Percentiles rank a stretch among this genome's conserved stretches.
Evolutionary conservation across 2,329 filamentous ascomycete species (phyloP).

Genomic region (Zasmidium angulare): DNA sequence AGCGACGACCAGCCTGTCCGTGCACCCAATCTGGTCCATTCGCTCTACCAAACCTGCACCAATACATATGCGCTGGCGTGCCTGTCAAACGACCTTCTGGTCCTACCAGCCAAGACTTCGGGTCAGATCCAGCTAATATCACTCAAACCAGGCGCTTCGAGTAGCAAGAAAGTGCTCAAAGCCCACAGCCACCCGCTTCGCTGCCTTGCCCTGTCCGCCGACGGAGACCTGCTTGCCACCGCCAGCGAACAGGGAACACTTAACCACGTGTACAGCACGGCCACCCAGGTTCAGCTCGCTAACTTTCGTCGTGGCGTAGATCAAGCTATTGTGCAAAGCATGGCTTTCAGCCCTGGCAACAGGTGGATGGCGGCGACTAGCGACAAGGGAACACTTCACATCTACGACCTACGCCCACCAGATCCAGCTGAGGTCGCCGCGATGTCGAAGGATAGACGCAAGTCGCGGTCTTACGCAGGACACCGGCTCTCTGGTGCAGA

Average conservation of each 20-base stretch:
- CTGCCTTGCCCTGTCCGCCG: conserved; percentile 74
- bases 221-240: conserved; percentile 80
- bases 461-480: conserved; percentile 20
- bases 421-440: conserved; percentile 11
- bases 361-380: conserved; percentile 85
- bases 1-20: conserved; percentile 1
- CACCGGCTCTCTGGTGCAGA: conserved; percentile 23
- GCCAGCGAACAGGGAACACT: conserved; percentile 92
- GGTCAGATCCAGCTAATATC: conserved; percentile 91
- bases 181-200: conserved; percentile 79
- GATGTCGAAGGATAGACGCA: conserved; percentile 14
- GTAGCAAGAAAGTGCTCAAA: conserved; percentile 81
- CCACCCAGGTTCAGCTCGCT: conserved; percentile 74
- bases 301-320: conserved; percentile 90
- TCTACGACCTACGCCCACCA: conserved; percentile 77
- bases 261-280: conserved; percentile 79
- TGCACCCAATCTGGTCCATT: conserved; percentile 37
- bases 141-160: conserved; percentile 64
- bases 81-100: conserved; percentile 70
- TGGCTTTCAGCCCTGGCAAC: conserved; percentile 82
- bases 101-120: conserved; percentile 80
- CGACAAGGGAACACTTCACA: conserved; percentile 92
- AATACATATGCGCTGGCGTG: conserved; percentile 81
- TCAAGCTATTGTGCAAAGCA: conserved; percentile 79
- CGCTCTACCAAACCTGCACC: conserved; percentile 80